phyloP scores from a whole-genome alignment of 78 protist species.

The Polysphondylium violaceum region DNA sequence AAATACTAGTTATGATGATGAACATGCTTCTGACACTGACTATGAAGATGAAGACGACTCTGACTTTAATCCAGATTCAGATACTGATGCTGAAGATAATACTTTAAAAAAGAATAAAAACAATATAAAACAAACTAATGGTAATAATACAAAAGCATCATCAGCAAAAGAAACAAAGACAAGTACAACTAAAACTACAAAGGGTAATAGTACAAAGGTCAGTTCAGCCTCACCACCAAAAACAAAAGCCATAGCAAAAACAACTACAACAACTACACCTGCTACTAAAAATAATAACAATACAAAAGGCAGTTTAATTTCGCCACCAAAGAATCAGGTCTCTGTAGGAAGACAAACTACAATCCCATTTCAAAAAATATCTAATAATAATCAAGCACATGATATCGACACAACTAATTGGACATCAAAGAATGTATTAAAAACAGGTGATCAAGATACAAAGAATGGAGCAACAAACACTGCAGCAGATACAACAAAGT shows the following conservation, averaged over 20 bases:
- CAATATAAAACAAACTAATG: background rate
- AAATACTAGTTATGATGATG: too few relatives aligned
- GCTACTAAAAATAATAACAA: background rate
- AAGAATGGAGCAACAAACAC: background rate
- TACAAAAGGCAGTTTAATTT: background rate
- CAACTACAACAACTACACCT: background rate
- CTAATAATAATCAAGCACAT: too few relatives aligned
- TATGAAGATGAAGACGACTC: background rate
- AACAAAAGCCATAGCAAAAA: background rate
- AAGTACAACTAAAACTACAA: background rate
- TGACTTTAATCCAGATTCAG: background rate
- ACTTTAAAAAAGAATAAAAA: background rate
- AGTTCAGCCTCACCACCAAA: background rate
- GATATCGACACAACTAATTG: background rate
- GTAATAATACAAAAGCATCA: background rate
- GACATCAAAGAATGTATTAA: slow-evolving; percentile 4
- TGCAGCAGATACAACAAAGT: background rate
- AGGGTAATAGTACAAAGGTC: background rate
- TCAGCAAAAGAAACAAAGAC: background rate
- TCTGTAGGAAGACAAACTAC: background rate
- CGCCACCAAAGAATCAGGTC: slow-evolving; percentile 1
- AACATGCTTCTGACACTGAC: background rate
- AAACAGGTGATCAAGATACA: background rate
- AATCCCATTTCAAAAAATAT: background rate
- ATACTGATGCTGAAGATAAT: background rate